A percentile compares a stretch with the other conserved stretches of the same genome.
These are phyloP conservation scores for Cladosporium sp. DNA, from an alignment of 2,329 filamentous ascomycete genomes.

Conservation along the genomic window DNA sequence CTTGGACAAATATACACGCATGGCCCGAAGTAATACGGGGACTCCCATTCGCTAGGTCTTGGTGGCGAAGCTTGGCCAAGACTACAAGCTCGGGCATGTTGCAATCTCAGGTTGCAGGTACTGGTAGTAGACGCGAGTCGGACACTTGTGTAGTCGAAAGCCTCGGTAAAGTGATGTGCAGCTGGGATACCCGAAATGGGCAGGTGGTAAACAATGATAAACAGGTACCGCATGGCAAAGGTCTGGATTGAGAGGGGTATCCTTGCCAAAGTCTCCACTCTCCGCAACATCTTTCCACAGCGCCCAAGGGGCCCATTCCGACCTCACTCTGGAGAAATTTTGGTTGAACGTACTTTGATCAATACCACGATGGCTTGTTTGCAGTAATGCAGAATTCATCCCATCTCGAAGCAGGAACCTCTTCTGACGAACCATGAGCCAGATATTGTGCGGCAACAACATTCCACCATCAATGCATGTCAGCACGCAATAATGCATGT, in stretches of 20 bases:
- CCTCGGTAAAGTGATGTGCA: neutral
- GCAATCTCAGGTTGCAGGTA: constrained; percentile 8
- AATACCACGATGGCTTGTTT: neutral
- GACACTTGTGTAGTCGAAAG: neutral
- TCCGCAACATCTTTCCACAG: neutral
- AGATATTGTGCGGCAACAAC: neutral
- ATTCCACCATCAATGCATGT: neutral
- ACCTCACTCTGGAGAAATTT: neutral
- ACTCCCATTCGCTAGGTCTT: constrained; percentile 6
- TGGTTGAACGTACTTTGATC: neutral
- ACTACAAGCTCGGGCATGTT: constrained; percentile 8
- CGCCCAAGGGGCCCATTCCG: neutral
- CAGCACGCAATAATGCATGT: neutral
- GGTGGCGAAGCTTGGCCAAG: constrained; percentile 17
- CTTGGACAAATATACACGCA: constrained; percentile 1
- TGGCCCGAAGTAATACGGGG: neutral
- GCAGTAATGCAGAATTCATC: neutral
- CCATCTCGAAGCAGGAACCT: neutral
- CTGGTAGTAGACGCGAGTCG: neutral
- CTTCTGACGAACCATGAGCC: neutral
- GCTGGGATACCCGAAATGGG: neutral
- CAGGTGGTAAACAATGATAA: neutral
- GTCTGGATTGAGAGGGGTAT: neutral
- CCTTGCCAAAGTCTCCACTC: neutral
- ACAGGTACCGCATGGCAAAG: constrained; percentile 3